Evolutionary conservation across 164 flowering plant genomes (phyloP), one percentile per base, ranked within the genome.

Genomic region (Stephania japonica): DNA sequence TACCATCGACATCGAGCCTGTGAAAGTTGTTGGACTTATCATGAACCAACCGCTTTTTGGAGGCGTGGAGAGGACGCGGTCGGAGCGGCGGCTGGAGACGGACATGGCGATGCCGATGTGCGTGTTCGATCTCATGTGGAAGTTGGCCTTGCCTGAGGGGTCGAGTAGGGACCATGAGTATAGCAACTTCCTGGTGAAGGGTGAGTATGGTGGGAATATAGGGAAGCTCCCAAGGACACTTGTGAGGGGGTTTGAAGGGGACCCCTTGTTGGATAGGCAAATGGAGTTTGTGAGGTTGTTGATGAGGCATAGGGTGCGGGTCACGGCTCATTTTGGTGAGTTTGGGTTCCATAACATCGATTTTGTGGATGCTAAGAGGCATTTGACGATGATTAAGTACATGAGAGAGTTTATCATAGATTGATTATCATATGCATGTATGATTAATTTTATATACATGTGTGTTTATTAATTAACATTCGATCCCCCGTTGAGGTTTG

Each of bases 301-400:
- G 68, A 62, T 70, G 26, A 59, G 47, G 56, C 9, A 43, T 6
- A 67, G 71, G 11, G 68, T 76, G 19, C 71, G 42, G 27, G 73
- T 76, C 5, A 70, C 71, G 9, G 78, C 71, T 12, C 70, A 67
- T 14, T 90, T 90, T 44, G 88, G 86, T 41, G 89, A 87, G 3
- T 61, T 73, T 24, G 91, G 91, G 6, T 86, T 86, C 56, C 91
- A 85, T 71, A 70, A 76, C 1, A 72, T 87, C 0, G 88, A 90
- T 59, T 21, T 81, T 27, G 70, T 90, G 3, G 91, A 88, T 53
- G 70, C 80, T 5, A 72, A 75, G 2, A 76, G 87, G 11, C 82
- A 83, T 19, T 26, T 73, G 8, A 82, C 75, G 0, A 42, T 86
- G 25, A 1, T 81, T 6, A 80, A 75, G 25, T 53, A 82, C 13